Conservation (phyloP, 1,284 basidiomycete genomes). For the Xerocomus nothofagi region DNA sequence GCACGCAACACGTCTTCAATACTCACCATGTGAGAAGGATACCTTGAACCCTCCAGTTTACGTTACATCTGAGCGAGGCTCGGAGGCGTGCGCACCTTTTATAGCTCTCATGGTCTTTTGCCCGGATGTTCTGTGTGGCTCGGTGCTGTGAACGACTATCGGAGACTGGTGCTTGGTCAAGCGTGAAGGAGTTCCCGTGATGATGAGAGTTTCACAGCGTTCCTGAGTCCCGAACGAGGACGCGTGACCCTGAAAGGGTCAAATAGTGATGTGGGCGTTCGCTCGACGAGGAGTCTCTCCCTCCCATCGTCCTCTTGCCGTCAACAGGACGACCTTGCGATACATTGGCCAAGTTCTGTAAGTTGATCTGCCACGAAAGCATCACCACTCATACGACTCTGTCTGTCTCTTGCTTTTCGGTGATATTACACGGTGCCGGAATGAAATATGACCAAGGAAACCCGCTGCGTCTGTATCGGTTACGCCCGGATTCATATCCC, state of each 20-base stretch:
- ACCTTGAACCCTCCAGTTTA: slow-evolving; percentile 43
- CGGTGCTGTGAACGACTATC: not conserved
- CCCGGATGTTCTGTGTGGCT: not conserved
- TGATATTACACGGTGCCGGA: not conserved
- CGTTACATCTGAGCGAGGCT: slow-evolving; percentile 2
- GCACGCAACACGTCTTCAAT: not conserved
- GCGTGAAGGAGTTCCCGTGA: slow-evolving; percentile 9
- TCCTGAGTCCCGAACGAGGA: not conserved
- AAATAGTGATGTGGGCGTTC: slow-evolving; percentile 11
- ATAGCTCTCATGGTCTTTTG: slow-evolving; percentile 54
- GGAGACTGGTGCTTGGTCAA: not conserved
- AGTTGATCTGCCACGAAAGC: slow-evolving; percentile 23
- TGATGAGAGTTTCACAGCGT: slow-evolving; percentile 19
- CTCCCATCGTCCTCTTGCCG: slow-evolving; percentile 28
- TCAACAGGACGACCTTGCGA: slow-evolving; percentile 33
- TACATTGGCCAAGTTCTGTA: slow-evolving; percentile 17
- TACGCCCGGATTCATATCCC: not conserved
- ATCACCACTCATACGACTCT: not conserved
- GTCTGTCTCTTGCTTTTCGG: not conserved
- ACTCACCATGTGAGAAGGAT: slow-evolving; percentile 73
- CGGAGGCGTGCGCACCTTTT: slow-evolving; percentile 46
- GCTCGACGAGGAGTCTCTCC: slow-evolving; percentile 3
- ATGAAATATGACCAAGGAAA: slow-evolving; percentile 14
- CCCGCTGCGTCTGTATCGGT: slow-evolving; percentile 6
- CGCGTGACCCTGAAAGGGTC: no score